Base-by-base conservation (phyloP, 2,329 filamentous ascomycete genomes). In the Monilinia fructicola region DNA sequence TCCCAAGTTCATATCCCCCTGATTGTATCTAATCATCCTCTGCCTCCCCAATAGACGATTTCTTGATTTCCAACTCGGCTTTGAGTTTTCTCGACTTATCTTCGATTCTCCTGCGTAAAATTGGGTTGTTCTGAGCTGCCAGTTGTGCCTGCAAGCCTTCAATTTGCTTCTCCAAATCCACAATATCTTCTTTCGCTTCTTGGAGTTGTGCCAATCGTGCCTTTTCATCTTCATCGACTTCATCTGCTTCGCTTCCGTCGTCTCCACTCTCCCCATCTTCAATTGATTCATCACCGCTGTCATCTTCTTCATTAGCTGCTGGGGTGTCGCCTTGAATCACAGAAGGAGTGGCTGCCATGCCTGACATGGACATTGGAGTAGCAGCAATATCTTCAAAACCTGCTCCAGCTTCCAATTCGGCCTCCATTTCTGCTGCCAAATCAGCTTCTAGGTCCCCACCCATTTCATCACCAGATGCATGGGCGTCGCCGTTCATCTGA, bases 21-120 rank as follows among this genome's bases (percentile, higher is more conserved):
- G 16, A 23, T 11, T 28, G n/a, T 28, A 28, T 54, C 40, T 69
- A 59, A 61, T 73, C 69, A 12, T 74, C 73, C 48, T 76, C 75
- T 7, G 70, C 74, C 58, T 76, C 75, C 18, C 70, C 74, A 64
- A 82, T 76, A 44, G 77, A 77, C 21, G 74, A 76, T 72, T 80
- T 81, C 77, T 86, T 86, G 61, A 85, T 74, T 67, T 83, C 79
- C 70, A 86, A 74, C 69, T 85, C 82, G n/a, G 79, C 78, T 75
- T 82, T 81, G 65, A 85, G 74, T 64, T 79, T 81, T 38, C 80
- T 77, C 55, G 85, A 78, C 67, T 81, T 83, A 54, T 79, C 78
- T 71, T 80, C 76, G 65, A 83, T 76, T 66, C 84, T 78, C 69
- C 79, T 77, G 74, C 79, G 81, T 70, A 85, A 77, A 67, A 87